Evolutionary conservation across 306 rosid genomes (phyloP).

Genomic region (Psophocarpus tetragonolobus): DNA sequence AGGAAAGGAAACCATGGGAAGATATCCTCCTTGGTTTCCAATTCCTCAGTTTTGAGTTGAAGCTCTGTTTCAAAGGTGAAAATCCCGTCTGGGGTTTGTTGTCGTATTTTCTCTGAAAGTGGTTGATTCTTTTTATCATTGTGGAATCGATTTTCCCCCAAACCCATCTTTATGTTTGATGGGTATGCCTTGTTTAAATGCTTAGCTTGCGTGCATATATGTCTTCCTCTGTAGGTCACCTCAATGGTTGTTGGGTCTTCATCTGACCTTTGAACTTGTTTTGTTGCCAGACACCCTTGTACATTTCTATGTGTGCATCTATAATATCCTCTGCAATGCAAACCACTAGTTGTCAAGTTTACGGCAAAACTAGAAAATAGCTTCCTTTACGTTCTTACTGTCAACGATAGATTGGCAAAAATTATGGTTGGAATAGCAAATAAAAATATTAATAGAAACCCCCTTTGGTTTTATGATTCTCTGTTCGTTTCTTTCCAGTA

Average conservation of each 20-base stretch:
- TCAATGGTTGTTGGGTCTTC: conserved; percentile 47
- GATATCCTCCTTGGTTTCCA: conserved; percentile 38
- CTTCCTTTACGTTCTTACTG: background rate
- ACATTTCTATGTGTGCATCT: conserved; percentile 67
- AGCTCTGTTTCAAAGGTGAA: conserved; percentile 40
- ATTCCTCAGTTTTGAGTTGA: conserved; percentile 41
- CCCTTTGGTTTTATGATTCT: background rate
- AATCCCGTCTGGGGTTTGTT: conserved; percentile 10
- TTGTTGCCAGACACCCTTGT: conserved; percentile 73
- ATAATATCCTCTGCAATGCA: conserved; percentile 66
- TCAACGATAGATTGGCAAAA: background rate
- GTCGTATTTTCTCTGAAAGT: conserved; percentile 19
- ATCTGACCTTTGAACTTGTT: conserved; percentile 77
- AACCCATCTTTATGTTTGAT: conserved; percentile 27
- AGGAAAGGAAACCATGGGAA: conserved; percentile 49
- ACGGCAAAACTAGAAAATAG: background rate
- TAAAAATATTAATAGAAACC: background rate
- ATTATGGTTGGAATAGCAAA: background rate
- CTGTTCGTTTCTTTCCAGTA: too few species aligned
- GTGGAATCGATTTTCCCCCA: conserved; percentile 25
- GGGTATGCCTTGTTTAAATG: conserved; percentile 25
- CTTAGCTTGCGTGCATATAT: conserved; percentile 55
- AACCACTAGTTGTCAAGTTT: background rate
- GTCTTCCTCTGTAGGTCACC: conserved; percentile 57
- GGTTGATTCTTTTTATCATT: conserved; percentile 18